Percentiles rank a stretch among this genome's conserved stretches.
Conservation (phyloP, 129 eudicot species). For the Tagetes erecta region DNA sequence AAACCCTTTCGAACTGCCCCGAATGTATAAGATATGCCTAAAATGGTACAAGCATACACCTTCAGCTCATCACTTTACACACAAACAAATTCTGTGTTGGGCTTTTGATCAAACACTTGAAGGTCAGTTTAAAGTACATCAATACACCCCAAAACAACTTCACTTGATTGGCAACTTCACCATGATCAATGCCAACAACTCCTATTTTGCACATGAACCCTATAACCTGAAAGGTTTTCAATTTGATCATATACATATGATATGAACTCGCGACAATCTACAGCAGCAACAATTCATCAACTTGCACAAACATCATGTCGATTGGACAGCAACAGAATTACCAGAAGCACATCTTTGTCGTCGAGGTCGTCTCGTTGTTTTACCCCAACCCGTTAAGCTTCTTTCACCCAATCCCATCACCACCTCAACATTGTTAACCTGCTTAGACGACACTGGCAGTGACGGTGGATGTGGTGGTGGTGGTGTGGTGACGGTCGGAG, state of each 20-base stretch:
- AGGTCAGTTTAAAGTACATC: not conserved
- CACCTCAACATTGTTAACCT: constrained; percentile 31
- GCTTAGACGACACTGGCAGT: constrained; percentile 28
- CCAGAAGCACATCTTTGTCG: constrained; percentile 87
- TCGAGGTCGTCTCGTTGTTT: constrained; percentile 90
- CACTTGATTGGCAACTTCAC: constrained; percentile 4
- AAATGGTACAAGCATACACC: not conserved
- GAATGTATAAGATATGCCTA: no score
- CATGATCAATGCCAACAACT: not conserved
- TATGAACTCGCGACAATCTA: constrained; percentile 41
- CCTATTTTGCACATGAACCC: not conserved
- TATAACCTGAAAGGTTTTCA: not conserved
- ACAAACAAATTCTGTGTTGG: not conserved
- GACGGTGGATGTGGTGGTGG: constrained; percentile 26
- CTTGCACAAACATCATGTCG: constrained; percentile 46
- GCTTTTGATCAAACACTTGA: constrained; percentile 5
- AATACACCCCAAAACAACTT: constrained; percentile 2
- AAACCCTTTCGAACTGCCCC: no score
- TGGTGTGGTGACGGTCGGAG: constrained; percentile 29
- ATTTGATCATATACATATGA: constrained; percentile 27
- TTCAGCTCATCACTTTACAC: not conserved
- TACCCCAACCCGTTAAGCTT: constrained; percentile 90
- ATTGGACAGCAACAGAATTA: constrained; percentile 54
- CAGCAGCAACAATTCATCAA: constrained; percentile 54
- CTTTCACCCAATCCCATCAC: constrained; percentile 73